phyloP scores from a whole-genome alignment of 1,139 yeast genomes.

The Sugiyamaella sp. region DNA sequence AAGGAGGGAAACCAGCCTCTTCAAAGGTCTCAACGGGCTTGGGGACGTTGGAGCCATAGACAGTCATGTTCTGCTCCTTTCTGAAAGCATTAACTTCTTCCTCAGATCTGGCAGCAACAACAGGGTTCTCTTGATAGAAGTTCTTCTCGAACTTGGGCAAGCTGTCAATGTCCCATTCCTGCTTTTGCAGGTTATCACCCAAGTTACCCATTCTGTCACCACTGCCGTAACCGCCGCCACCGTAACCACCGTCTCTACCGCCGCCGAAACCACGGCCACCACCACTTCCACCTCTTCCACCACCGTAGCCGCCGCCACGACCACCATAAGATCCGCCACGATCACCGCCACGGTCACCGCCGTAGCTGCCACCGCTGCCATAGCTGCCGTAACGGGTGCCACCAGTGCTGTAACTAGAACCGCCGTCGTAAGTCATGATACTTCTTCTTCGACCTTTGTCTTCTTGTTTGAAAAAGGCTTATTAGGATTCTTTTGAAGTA shows the following conservation, averaged over 20 bases:
- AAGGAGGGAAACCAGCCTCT: slow-evolving; percentile 96
- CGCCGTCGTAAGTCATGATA: slow-evolving; percentile 19
- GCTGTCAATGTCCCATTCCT: slow-evolving; percentile 75
- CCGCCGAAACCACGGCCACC: slow-evolving; percentile 13
- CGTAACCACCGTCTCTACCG: slow-evolving; percentile 21
- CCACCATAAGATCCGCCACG: slow-evolving; percentile 3
- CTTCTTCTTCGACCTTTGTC: slow-evolving; percentile 18
- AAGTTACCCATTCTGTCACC: slow-evolving; percentile 50
- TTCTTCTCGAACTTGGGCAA: slow-evolving; percentile 94
- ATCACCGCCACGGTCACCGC: slow-evolving; percentile 11
- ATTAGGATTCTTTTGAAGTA: slow-evolving; percentile 1
- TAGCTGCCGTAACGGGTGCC: slow-evolving; percentile 4
- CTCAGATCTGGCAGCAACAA: slow-evolving; percentile 73
- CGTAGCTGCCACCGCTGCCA: slow-evolving; percentile 1
- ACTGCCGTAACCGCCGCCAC: slow-evolving; percentile 28
- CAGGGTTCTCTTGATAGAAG: slow-evolving; percentile 84
- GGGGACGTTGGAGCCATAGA: slow-evolving; percentile 83
- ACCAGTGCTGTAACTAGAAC: background rate
- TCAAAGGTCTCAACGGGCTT: slow-evolving; percentile 92
- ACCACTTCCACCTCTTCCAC: slow-evolving; percentile 16
- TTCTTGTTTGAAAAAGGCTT: background rate
- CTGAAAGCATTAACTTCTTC: slow-evolving; percentile 76
- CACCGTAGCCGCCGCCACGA: slow-evolving; percentile 2
- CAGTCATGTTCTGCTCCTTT: slow-evolving; percentile 81
- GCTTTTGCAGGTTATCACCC: slow-evolving; percentile 66